These are phyloP conservation scores for Friedmanniomyces endolithicus DNA, from an alignment of 495 filamentous ascomycete genomes.

Conservation along the genomic window DNA sequence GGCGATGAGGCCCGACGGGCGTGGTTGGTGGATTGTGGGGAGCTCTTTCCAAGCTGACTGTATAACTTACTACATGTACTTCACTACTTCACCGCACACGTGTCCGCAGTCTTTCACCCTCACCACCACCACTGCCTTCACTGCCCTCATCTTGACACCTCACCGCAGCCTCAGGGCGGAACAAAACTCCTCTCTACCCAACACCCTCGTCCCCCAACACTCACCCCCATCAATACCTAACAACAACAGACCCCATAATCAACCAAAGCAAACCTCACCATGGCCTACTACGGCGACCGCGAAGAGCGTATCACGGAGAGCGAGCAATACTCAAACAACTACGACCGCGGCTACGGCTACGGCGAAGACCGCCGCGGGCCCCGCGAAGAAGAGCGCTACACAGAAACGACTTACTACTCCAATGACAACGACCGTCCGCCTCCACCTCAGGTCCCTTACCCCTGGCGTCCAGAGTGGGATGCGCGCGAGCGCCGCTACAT, in stretches of 20 bases:
- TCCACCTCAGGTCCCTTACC: constrained; percentile 34
- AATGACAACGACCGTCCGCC: constrained; percentile 1
- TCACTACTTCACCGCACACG: neutral
- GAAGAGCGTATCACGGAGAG: constrained; percentile 10
- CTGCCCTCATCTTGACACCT: too few relatives aligned
- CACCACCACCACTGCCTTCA: neutral
- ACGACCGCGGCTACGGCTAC: constrained; percentile 6
- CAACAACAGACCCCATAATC: neutral
- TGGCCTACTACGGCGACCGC: constrained; percentile 2
- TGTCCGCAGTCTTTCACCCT: neutral
- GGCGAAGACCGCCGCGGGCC: neutral
- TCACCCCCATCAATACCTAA: neutral
- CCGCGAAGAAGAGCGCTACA: constrained; percentile 10
- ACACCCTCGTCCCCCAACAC: neutral
- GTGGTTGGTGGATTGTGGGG: neutral
- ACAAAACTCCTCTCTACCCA: too few relatives aligned
- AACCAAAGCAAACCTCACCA: neutral
- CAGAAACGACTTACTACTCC: constrained; percentile 4
- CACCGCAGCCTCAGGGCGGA: too few relatives aligned
- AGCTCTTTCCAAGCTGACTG: neutral
- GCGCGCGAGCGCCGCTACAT: constrained; percentile 44
- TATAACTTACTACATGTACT: too few relatives aligned
- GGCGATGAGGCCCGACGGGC: neutral
- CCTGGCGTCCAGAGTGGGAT: constrained; percentile 52
- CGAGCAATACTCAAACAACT: constrained; percentile 4